phyloP scores from a whole-genome alignment of 768 basidiomycete species.

The Xerocomellus dryophilus region DNA sequence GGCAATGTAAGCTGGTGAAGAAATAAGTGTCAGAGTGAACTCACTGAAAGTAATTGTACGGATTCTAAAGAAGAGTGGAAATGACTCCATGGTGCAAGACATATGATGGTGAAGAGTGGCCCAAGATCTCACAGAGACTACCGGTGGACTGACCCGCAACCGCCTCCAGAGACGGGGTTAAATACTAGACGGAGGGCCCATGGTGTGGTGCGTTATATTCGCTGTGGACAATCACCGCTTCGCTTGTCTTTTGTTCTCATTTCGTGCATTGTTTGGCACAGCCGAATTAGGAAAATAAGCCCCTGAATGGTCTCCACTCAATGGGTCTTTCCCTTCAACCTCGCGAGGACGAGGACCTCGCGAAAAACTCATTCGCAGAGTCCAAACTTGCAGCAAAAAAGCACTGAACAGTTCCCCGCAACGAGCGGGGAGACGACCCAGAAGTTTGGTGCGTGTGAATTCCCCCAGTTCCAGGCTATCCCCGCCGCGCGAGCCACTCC shows the following conservation, averaged over 20 bases:
- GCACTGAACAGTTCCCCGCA: not conserved
- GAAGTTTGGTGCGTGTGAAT: slow-evolving; percentile 1
- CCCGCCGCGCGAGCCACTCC: too few species aligned
- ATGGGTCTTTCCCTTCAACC: too few species aligned
- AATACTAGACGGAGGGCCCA: slow-evolving; percentile 3
- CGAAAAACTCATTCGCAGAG: not conserved
- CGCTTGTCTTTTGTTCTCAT: slow-evolving; percentile 18
- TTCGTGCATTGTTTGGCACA: not conserved
- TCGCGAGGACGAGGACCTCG: not conserved
- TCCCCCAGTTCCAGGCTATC: not conserved
- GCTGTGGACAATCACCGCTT: slow-evolving; percentile 15
- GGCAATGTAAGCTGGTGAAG: not conserved
- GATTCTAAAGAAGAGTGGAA: slow-evolving; percentile 31
- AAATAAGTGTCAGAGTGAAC: not conserved
- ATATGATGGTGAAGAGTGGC: not conserved
- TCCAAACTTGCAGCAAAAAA: not conserved
- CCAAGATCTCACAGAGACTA: slow-evolving; percentile 22
- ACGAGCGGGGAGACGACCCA: not conserved
- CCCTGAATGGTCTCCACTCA: slow-evolving; percentile 10
- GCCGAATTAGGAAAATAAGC: slow-evolving; percentile 6
- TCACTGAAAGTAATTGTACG: slow-evolving; percentile 30
- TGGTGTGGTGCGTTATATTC: slow-evolving; percentile 7
- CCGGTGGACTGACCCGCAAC: slow-evolving; percentile 18
- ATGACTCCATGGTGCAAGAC: slow-evolving; percentile 26
- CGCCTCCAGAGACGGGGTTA: slow-evolving; percentile 14